Base-by-base conservation (phyloP, 495 filamentous ascomycete genomes). In the Xylaria nigripes region DNA sequence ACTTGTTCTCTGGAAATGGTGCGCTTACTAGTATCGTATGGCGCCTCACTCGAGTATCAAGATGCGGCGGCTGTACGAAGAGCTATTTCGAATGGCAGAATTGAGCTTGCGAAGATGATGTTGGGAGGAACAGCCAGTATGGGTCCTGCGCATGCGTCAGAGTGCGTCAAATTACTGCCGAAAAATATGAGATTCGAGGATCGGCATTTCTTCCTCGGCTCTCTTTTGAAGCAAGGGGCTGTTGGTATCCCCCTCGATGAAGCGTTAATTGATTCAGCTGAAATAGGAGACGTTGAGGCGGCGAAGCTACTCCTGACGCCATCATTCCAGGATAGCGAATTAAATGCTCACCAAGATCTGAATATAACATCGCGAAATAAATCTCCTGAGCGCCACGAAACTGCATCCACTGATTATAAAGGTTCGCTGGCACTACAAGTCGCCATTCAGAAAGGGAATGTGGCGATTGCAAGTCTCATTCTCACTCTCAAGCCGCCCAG, bases 1-100 rank as follows among this genome's bases (percentile, higher is more conserved):
- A 58, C 66, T 22, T 66, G 68, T 32, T 74, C 70, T 45, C 66
- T 70, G 54, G 72, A 78, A 44, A 71, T 78, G 73, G 66, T 72
- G 10, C 61, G 63, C 40, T 57, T 78, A n/a, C 56, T 78, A 15
- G 56, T 76, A 9, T 63, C 63, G 10, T 68, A 75, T 45, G 72
- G 74, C 0, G 74, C 72, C 0, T 75, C 75, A 0, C 56, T 78
- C 18, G 75, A 76, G 52, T 74, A 67, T 40, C 64, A 70, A 30
- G 68, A 72, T 30, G 75, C 73, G 32, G 52, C 50, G 3, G 61
- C 69, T 16, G 15, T 78, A 5, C 64, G 68, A 12, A 57, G 60
- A 23, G 67, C 70, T 21, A 59, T 76, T 12, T 61, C 70, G 0
- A 64, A 59, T 30, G 68, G 72, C 0, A 67, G 71, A 6, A 54